phyloP scores from a whole-genome alignment of 805 yeast species.

The Pichia nanzhaoensis region DNA sequence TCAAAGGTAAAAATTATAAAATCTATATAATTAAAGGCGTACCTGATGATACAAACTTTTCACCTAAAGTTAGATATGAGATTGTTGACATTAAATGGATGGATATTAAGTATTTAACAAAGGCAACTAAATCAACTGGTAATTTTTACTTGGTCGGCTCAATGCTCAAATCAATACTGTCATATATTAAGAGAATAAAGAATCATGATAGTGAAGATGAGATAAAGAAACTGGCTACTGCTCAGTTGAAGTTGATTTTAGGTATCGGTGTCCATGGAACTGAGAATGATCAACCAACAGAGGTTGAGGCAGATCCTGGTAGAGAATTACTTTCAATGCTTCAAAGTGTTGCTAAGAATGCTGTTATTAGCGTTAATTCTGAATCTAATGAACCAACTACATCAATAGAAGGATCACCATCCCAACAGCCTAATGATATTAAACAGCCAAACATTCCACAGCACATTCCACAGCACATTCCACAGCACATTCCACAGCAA shows the following conservation, averaged over 20 bases:
- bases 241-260: slow-evolving; percentile 54
- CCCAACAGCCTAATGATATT: background rate
- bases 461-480: slow-evolving; percentile 3
- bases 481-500: slow-evolving; percentile 5
- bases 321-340: slow-evolving; percentile 66
- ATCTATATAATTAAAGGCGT: slow-evolving; percentile 73
- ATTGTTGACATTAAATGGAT: slow-evolving; percentile 79
- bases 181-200: slow-evolving; percentile 52
- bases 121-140: slow-evolving; percentile 27
- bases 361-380: slow-evolving; percentile 6
- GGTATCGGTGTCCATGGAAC: slow-evolving; percentile 40
- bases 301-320: slow-evolving; percentile 58
- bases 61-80: slow-evolving; percentile 82
- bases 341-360: slow-evolving; percentile 37
- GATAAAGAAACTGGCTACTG: slow-evolving; percentile 56
- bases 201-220: slow-evolving; percentile 46
- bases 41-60: slow-evolving; percentile 68
- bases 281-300: slow-evolving; percentile 24
- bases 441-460: no score
- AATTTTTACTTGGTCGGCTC: slow-evolving; percentile 41
- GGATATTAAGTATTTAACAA: slow-evolving; percentile 42
- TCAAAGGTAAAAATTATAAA: slow-evolving; percentile 77
- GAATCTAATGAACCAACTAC: background rate
- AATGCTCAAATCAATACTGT: slow-evolving; percentile 43
- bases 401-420: background rate